phyloP scores from a whole-genome alignment of 2,329 filamentous ascomycete genomes.

The Dryadomyces sulphureus region DNA sequence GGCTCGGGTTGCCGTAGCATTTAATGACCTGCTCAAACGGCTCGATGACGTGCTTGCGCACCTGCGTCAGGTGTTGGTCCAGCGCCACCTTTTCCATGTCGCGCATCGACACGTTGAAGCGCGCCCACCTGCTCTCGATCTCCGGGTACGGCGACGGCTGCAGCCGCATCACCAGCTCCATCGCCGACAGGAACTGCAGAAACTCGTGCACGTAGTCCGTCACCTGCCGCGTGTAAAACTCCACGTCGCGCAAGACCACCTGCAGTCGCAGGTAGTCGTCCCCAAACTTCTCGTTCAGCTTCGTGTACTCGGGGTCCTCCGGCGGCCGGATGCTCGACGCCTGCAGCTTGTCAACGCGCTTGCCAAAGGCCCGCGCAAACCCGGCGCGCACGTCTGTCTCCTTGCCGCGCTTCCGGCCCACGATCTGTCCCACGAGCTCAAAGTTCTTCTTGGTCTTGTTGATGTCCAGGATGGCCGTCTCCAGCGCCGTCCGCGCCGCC shows the following conservation, averaged over 20 bases:
- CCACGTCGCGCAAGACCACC: slow-evolving; percentile 84
- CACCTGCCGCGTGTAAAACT: slow-evolving; percentile 75
- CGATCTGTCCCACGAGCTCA: slow-evolving; percentile 80
- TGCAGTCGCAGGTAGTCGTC: slow-evolving; percentile 88
- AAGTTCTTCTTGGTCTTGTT: slow-evolving; percentile 94
- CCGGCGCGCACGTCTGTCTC: slow-evolving; percentile 78
- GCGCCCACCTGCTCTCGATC: slow-evolving; percentile 86
- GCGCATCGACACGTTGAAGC: slow-evolving; percentile 73
- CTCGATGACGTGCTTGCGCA: slow-evolving; percentile 71
- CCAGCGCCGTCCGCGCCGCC: slow-evolving; percentile 34
- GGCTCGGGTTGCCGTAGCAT: slow-evolving; percentile 62
- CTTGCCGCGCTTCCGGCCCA: slow-evolving; percentile 62
- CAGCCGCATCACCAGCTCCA: slow-evolving; percentile 66
- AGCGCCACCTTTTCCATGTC: slow-evolving; percentile 74
- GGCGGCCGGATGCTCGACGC: slow-evolving; percentile 43
- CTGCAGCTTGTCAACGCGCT: slow-evolving; percentile 73
- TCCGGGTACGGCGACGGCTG: slow-evolving; percentile 64
- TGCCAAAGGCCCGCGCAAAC: slow-evolving; percentile 77
- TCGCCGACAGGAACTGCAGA: slow-evolving; percentile 62
- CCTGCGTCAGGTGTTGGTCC: slow-evolving; percentile 47
- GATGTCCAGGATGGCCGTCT: slow-evolving; percentile 66
- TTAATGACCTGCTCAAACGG: slow-evolving; percentile 29
- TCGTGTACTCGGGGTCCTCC: slow-evolving; percentile 70
- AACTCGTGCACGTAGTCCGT: slow-evolving; percentile 70
- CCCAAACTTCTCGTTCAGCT: slow-evolving; percentile 72